Conservation (phyloP, 2,329 filamentous ascomycete species). For the Ilyonectria mors-panacis region DNA sequence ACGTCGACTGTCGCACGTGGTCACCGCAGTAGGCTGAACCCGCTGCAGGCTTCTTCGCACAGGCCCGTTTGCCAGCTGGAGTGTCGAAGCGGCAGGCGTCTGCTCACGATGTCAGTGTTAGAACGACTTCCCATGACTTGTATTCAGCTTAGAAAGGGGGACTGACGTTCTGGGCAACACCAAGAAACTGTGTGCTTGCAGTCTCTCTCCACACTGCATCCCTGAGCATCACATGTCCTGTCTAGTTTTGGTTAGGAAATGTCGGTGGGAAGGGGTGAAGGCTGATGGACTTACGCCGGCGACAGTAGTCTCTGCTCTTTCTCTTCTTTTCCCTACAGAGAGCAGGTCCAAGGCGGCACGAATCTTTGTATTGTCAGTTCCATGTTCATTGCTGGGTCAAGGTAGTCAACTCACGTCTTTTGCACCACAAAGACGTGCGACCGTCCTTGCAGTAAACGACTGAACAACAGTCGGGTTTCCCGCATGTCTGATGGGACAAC, state of each 20-base stretch:
- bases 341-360: constrained; percentile 1
- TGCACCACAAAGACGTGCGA: constrained; percentile 10
- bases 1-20: constrained; percentile 6
- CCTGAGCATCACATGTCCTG: background rate
- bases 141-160: too few species aligned
- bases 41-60: background rate
- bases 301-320: background rate
- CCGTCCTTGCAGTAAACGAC: background rate
- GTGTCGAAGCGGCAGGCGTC: constrained; percentile 10
- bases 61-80: background rate
- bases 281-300: background rate
- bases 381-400: background rate
- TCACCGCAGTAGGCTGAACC: constrained; percentile 11
- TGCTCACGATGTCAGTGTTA: background rate
- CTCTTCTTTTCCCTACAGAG: background rate
- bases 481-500: background rate
- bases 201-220: background rate
- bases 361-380: background rate
- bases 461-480: background rate
- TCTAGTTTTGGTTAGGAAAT: constrained; percentile 8
- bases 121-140: background rate
- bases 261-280: background rate
- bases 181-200: background rate
- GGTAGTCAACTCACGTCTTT: constrained; percentile 3
- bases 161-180: constrained; percentile 20